phyloP scores from a whole-genome alignment of 371 early-diverging fungal species.

The Batrachochytrium dendrobatidis region DNA sequence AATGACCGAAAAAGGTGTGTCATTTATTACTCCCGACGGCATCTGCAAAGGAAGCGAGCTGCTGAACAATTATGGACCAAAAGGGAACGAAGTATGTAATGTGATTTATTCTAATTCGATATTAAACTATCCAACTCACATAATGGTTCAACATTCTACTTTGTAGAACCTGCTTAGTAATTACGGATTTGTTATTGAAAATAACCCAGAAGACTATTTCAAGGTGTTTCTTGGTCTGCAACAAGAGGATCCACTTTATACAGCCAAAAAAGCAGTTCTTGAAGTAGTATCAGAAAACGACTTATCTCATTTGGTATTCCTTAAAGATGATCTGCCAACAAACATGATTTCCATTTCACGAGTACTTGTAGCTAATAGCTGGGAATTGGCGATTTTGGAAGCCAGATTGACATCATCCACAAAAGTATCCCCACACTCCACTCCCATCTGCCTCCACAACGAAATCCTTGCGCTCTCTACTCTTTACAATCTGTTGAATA shows the following conservation, averaged over 20 bases:
- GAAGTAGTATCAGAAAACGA: background rate
- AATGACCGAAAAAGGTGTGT: conserved; percentile 17
- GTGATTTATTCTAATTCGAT: too few relatives aligned
- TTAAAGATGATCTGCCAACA: conserved; percentile 15
- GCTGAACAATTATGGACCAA: conserved; percentile 39
- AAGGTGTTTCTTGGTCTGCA: conserved; percentile 27
- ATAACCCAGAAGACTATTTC: conserved; percentile 38
- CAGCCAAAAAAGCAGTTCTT: conserved; percentile 4
- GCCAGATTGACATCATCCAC: background rate
- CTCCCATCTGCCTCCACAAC: background rate
- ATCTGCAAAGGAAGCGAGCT: conserved; percentile 17
- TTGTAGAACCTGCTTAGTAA: conserved; percentile 37
- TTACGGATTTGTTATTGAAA: conserved; percentile 37
- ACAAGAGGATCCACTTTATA: conserved; percentile 21
- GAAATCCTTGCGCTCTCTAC: background rate
- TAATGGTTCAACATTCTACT: conserved; percentile 1
- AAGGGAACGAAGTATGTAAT: conserved; percentile 37
- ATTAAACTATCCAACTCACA: background rate
- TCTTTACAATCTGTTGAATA: background rate
- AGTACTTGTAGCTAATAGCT: conserved; percentile 23
- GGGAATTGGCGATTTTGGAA: conserved; percentile 13
- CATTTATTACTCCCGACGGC: conserved; percentile 23
- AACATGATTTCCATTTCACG: conserved; percentile 13
- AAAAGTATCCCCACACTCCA: background rate
- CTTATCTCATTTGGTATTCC: conserved; percentile 28